phyloP scores from a whole-genome alignment of 352 stramenopile species.

The Peronospora belbahrii region DNA sequence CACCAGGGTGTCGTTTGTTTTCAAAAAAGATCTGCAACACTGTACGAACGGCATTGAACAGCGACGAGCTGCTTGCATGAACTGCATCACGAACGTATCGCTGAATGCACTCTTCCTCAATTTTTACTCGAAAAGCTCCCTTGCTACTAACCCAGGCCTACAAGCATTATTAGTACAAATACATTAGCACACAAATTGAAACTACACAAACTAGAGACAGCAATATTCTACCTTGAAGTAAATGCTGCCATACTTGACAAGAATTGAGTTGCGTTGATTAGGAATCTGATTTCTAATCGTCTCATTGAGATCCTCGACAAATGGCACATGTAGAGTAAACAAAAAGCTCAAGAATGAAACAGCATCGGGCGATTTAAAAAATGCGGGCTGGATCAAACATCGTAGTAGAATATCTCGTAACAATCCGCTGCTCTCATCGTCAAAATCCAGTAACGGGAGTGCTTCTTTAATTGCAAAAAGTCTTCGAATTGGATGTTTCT shows the following conservation, averaged over 20 bases:
- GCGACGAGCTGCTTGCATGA: conserved; percentile 51
- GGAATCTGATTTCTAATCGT: conserved; percentile 85
- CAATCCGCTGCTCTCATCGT: conserved; percentile 69
- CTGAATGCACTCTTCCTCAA: conserved; percentile 83
- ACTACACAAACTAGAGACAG: not conserved
- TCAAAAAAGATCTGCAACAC: conserved; percentile 83
- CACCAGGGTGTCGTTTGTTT: conserved; percentile 71
- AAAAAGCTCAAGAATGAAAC: conserved; percentile 79
- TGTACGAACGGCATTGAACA: conserved; percentile 58
- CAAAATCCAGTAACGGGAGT: conserved; percentile 71
- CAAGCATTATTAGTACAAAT: not conserved
- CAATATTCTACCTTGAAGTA: conserved; percentile 59
- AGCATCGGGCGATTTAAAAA: conserved; percentile 78
- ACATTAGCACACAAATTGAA: not conserved
- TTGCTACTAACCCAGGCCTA: conserved; percentile 62
- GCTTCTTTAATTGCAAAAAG: conserved; percentile 74
- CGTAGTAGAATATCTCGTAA: conserved; percentile 79
- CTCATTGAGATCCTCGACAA: conserved; percentile 81
- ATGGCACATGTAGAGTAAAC: conserved; percentile 80
- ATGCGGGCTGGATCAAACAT: conserved; percentile 80
- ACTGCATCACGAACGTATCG: conserved; percentile 67
- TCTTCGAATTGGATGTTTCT: conserved; percentile 64
- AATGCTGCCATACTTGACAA: conserved; percentile 72
- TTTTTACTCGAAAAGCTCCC: conserved; percentile 43
- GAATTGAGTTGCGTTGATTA: conserved; percentile 72